Evolutionary conservation across 2,329 filamentous ascomycete species (phyloP), one percentile per base, ranked within the genome.

Genomic region (Geosmithia morbida): DNA sequence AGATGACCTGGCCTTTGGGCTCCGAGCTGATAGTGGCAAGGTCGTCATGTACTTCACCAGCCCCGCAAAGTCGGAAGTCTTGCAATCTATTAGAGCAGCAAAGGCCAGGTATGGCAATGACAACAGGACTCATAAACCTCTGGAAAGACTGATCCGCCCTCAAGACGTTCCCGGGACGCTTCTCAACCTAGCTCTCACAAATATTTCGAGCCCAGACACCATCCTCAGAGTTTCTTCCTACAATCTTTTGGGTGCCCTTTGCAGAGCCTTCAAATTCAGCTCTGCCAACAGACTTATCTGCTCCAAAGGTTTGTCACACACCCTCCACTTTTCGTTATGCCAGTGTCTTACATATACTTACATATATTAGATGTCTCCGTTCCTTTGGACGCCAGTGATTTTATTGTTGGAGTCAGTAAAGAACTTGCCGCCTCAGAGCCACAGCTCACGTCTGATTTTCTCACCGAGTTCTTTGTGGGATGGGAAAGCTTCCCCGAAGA

Each of bases 31-130:
- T 54, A 81, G 78, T 51, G 81, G 81, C 53, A 83, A 80, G 61
- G 79, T 83, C 45, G 74, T 83, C 47, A 83, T 85, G 79, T 83
- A 79, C 57, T 85, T 85, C 58, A 80, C 79, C 17, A 83, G 80
- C 52, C 69, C 77, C 1, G 77, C 75, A 57, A 82, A 81, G 58
- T 57, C 66, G 7, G 80, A 83, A 50, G 70, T 85, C 18, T 64
- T 85, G 3, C 74, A 79, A 58, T 74, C 75, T 11, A 79, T 85
- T 47, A 72, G 78, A 33, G 68, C 65, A 10, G 79, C 79, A 42
- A 84, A 83, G 58, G 65, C 71, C 7, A 83, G 81, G 54, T 71
- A 81, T 51, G 74, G 75, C 48, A 83, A 82, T 56, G 79, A 84
- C 51, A 71, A 67, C 39, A 69, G 77, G 51, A 67, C 73, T 4